Base-by-base conservation (phyloP, 192 early-diverging fungal species). In the Coemansia sp. region DNA sequence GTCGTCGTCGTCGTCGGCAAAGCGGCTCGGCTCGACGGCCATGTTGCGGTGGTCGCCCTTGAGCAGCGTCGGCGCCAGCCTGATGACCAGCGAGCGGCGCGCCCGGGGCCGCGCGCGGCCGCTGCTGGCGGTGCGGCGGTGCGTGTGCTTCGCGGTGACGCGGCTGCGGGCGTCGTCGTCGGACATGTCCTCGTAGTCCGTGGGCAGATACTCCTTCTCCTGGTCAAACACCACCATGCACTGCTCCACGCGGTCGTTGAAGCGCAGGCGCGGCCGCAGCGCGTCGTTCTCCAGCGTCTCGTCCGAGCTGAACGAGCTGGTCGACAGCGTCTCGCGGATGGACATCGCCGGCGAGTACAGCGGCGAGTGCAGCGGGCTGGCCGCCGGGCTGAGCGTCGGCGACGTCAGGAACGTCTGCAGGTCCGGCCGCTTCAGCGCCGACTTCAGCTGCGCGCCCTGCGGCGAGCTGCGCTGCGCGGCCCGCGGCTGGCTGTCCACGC, bases 201-300 rank as follows among this genome's bases (percentile, higher is more conserved):
- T 72, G 43, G 70, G 69, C 61, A 77, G 47, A 22, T 65, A 72
- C 69, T 82, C 80, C 54, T 67, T 71, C 35, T 80, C 77, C 52
- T 80, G 71, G 28, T 69, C 64, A 51, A 80, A 80, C 58, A 78
- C 67, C 3, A 73, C 75, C 74, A 78, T 78, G 45, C 81, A 82
- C 45, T 82, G 81, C 71, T 82, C 81, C 18, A 82, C 81, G 16
- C 54, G 56, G 57, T 77, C 56, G 54, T 82, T 82, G 62, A 82
- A 82, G 33, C 81, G 67, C 52, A 82, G 42, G 7, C 75, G 67
- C 14, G 81, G 75, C 60, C 61, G 55, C 5, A 69, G 52, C 21
- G 50, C 33, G 30, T 70, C 77, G 42, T 52, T 65, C 6, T 73
- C 71, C 29, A 73, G 60, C 1, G 77, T 73, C 14, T 32, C 52